phyloP scores from a whole-genome alignment of 2,329 filamentous ascomycete genomes.

The Fusarium kyushuense region DNA sequence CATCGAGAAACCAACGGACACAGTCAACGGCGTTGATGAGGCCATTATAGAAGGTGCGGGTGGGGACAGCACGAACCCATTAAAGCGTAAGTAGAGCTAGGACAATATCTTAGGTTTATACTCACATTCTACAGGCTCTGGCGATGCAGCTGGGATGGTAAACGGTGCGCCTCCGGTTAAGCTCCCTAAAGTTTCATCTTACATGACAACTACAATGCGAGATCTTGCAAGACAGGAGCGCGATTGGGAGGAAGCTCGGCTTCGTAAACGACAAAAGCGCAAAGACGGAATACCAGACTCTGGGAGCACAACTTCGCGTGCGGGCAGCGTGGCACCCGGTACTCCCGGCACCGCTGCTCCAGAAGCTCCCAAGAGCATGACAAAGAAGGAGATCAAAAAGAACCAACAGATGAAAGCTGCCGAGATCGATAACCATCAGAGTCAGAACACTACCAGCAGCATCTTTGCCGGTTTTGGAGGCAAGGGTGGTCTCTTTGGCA shows the following conservation, averaged over 20 bases:
- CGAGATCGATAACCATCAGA: constrained; percentile 82
- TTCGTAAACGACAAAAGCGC: constrained; percentile 75
- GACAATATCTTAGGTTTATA: constrained; percentile 5
- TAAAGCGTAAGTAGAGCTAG: constrained; percentile 67
- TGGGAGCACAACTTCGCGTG: constrained; percentile 61
- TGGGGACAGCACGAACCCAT: constrained; percentile 65
- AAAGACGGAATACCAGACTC: constrained; percentile 67
- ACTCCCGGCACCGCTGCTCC: constrained; percentile 73
- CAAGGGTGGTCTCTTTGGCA: constrained; percentile 67
- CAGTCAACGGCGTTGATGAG: constrained; percentile 34
- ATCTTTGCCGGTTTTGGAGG: constrained; percentile 76
- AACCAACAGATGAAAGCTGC: constrained; percentile 80
- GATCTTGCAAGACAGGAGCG: constrained; percentile 74
- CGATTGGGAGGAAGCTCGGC: constrained; percentile 77
- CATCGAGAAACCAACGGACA: constrained; percentile 40
- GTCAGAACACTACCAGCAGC: constrained; percentile 85
- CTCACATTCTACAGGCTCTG: constrained; percentile 54
- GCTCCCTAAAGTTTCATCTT: constrained; percentile 64
- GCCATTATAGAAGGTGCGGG: constrained; percentile 59
- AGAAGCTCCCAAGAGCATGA: constrained; percentile 75
- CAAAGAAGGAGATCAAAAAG: constrained; percentile 88
- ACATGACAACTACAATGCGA: constrained; percentile 67
- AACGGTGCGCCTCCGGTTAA: constrained; percentile 61
- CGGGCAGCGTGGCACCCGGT: constrained; percentile 68
- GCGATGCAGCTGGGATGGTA: constrained; percentile 50